Evolutionary conservation across 306 rosid genomes (phyloP), one percentile per base, ranked within the genome.

Genomic region (Morella rubra): DNA sequence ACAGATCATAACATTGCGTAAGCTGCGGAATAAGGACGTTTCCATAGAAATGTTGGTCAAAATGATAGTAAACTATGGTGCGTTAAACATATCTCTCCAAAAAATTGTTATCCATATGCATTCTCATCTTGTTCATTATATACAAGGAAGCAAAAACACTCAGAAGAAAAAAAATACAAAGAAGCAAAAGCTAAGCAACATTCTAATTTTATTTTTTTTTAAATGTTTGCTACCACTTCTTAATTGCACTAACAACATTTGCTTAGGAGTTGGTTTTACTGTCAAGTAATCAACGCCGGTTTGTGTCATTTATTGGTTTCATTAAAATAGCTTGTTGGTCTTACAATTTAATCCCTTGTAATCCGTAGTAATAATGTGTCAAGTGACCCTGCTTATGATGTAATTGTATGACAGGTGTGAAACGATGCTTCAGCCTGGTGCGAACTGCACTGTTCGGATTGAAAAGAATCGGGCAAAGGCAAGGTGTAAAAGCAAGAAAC

Each of bases 371-470:
- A 45, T 76, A 65, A 67, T 32, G 3, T 32, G 37, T 32, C 3
- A 32, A 32, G 37, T 32, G 37, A 65, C 54, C 46, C 1, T 44
- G 59, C 59, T 80, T 54, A 75, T 32, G 45, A 67, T 77, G 71
- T 69, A 64, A 62, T 45, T 61, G 51, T 58, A 78, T 67, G 82
- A 37, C 87, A 94, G 97, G 75, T 91, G 98, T 47, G 97, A 91
- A 86, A 89, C 87, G 19, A 51, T 87, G 73, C 92, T 92, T 45
- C 90, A 88, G 80, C 95, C 96, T 13, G 96, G 91, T 22, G 76
- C 80, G 73, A 94, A 94, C 80, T 88, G 93, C 70, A 86, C 88
- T 2, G 72, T 92, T 47, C 83, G 91, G 73, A 89, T 90, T 56
- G 93, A 90, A 80, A 89, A 83, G 76, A 85, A 83, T 52, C 80